phyloP scores from a whole-genome alignment of 2,329 filamentous ascomycete genomes.

The Fusarium heterosporum region DNA sequence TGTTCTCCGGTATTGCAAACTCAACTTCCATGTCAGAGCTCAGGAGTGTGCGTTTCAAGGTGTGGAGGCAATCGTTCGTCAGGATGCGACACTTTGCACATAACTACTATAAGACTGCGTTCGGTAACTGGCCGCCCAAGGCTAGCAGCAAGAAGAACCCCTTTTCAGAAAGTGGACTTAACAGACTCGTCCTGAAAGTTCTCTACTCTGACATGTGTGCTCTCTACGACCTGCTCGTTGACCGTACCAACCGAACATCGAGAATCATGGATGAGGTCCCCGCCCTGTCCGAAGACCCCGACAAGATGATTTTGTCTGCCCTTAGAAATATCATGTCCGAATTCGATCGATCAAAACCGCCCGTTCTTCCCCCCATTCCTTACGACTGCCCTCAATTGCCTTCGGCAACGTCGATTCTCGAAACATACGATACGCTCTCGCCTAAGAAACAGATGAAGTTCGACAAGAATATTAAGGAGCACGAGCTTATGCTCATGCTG shows the following conservation, averaged over 20 bases:
- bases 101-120: constrained; percentile 70
- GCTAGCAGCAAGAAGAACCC: constrained; percentile 92
- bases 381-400: constrained; percentile 88
- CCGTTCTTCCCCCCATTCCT: constrained; percentile 89
- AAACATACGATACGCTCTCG: constrained; percentile 73
- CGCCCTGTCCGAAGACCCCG: constrained; percentile 65
- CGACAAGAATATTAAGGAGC: constrained; percentile 77
- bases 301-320: constrained; percentile 73
- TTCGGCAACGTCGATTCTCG: constrained; percentile 72
- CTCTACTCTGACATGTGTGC: constrained; percentile 88
- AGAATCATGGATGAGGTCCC: constrained; percentile 77
- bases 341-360: constrained; percentile 89
- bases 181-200: constrained; percentile 82
- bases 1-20: constrained; percentile 89
- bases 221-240: constrained; percentile 89
- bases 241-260: constrained; percentile 81
- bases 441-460: constrained; percentile 81
- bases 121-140: constrained; percentile 87
- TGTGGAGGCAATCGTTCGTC: constrained; percentile 81
- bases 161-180: constrained; percentile 86
- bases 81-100: constrained; percentile 80
- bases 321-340: constrained; percentile 85
- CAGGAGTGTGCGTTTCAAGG: constrained; percentile 83
- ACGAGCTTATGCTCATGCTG: constrained; percentile 82
- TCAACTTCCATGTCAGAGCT: constrained; percentile 83